Conservation (phyloP, 202 grass and related monocot species). For the Hordeum pubiflorum region DNA sequence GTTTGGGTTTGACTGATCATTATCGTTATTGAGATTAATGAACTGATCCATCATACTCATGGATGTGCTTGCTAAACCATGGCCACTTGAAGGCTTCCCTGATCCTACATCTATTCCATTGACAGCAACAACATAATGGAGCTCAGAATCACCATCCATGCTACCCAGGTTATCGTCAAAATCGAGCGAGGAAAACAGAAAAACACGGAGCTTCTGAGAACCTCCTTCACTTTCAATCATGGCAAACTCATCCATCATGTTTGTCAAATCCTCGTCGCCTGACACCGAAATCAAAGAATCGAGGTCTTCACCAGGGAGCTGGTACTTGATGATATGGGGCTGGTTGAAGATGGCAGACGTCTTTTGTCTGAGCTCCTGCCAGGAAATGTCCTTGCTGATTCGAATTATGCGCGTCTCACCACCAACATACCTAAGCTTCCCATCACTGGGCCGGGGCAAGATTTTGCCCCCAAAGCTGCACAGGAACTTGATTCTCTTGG, state of each 20-base stretch:
- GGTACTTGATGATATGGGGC: slow-evolving; percentile 86
- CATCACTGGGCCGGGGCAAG: slow-evolving; percentile 82
- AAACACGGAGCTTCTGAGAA: slow-evolving; percentile 80
- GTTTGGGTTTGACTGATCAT: slow-evolving; percentile 31
- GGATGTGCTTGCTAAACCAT: slow-evolving; percentile 50
- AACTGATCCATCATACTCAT: slow-evolving; percentile 59
- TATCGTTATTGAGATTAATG: slow-evolving; percentile 55
- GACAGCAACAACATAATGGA: slow-evolving; percentile 86
- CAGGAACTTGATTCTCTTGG: slow-evolving; percentile 69
- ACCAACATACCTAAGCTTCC: slow-evolving; percentile 93
- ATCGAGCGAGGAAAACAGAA: slow-evolving; percentile 69
- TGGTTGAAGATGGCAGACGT: slow-evolving; percentile 57
- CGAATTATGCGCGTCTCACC: slow-evolving; percentile 89
- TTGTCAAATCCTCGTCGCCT: slow-evolving; percentile 90
- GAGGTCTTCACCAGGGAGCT: slow-evolving; percentile 91
- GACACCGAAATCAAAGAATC: slow-evolving; percentile 90
- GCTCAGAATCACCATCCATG: slow-evolving; percentile 82
- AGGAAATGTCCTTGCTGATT: slow-evolving; percentile 64
- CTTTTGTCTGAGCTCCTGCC: slow-evolving; percentile 77
- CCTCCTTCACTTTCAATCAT: slow-evolving; percentile 55
- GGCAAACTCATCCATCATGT: slow-evolving; percentile 95
- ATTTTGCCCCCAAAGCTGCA: slow-evolving; percentile 95
- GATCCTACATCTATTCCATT: slow-evolving; percentile 65
- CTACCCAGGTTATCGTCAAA: slow-evolving; percentile 76
- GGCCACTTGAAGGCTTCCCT: slow-evolving; percentile 46